phyloP scores from a whole-genome alignment of 768 basidiomycete species.

The Suillus variegatus region DNA sequence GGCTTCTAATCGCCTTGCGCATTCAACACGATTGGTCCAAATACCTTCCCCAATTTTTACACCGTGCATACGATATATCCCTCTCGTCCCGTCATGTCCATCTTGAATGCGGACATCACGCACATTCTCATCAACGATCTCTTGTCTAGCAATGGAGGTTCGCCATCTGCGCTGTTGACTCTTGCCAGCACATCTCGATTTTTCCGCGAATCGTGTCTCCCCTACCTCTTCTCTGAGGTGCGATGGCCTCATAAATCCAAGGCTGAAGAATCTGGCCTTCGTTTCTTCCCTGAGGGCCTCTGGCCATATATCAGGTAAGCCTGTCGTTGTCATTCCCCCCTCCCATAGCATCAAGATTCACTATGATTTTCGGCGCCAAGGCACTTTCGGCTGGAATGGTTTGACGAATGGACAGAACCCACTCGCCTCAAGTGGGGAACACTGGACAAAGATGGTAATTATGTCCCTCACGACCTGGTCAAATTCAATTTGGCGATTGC shows the following conservation, averaged over 20 bases:
- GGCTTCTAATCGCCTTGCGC: constrained; percentile 5
- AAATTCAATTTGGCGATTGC: constrained; percentile 26
- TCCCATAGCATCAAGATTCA: not conserved
- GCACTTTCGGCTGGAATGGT: constrained; percentile 35
- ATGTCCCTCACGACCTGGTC: constrained; percentile 30
- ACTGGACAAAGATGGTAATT: constrained; percentile 34
- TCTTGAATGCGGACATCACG: constrained; percentile 35
- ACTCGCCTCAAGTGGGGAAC: constrained; percentile 34
- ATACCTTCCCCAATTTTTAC: constrained; percentile 9
- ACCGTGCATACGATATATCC: constrained; percentile 5
- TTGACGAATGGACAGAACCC: constrained; percentile 39
- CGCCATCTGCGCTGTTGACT: constrained; percentile 20
- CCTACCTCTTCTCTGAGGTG: constrained; percentile 32
- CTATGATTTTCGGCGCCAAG: constrained; percentile 15
- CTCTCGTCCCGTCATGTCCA: constrained; percentile 23
- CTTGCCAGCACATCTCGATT: constrained; percentile 26
- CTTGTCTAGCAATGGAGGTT: constrained; percentile 5
- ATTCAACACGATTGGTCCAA: constrained; percentile 5
- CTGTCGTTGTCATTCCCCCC: no score
- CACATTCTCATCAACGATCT: constrained; percentile 35
- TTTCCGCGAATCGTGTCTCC: constrained; percentile 32
- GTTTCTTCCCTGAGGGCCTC: constrained; percentile 30
- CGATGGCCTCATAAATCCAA: constrained; percentile 35
- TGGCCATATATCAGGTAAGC: constrained; percentile 34
- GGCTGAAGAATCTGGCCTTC: constrained; percentile 23